Evolutionary conservation across 345 rosid species (phyloP), one percentile per base, ranked within the genome.

Genomic region (Arabidopsis arenosa): DNA sequence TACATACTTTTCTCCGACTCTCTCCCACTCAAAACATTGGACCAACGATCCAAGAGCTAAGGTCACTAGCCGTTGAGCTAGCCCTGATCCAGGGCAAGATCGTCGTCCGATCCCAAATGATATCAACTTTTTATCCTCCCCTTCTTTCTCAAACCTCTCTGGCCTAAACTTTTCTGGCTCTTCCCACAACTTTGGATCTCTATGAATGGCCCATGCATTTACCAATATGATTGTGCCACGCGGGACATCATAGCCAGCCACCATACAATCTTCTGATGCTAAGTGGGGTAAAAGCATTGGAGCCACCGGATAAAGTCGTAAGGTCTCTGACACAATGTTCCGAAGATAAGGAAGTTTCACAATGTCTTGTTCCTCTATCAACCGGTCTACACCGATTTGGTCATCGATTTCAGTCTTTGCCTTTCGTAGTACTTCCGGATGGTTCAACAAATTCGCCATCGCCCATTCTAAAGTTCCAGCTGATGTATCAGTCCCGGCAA

Each of bases 271-370:
- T 13, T 66, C 76, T 7, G 88, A 81, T 9, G 87, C 55, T 0
- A 30, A 8, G 35, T 83, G 87, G 0, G 86, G 84, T 0, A 82
- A 4, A 0, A 81, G 76, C 36, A 87, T 76, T 10, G 84, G 87
- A n/a, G 37, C 81, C 0, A 78, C 70, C 1, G 88, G 82, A 37
- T 73, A 54, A 7, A 86, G 62, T 5, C 88, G 70, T 35, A 74
- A 7, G 2, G 77, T 74, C 77, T 73, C 71, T 1, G 15, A 64
- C 55, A 54, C 61, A 49, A 80, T 74, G 70, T 45, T 64, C 9
- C 68, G 87, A 18, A 83, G 82, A 62, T 82, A 87, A 9, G 65
- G 78, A 39, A 85, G 75, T 9, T 83, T 82, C 2, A 69, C 54
- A 15, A 78, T 40, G 48, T 85, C 85, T 28, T 65, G 23, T 36